Base-by-base conservation (phyloP, 345 rosid species). In the Turritis glabra region DNA sequence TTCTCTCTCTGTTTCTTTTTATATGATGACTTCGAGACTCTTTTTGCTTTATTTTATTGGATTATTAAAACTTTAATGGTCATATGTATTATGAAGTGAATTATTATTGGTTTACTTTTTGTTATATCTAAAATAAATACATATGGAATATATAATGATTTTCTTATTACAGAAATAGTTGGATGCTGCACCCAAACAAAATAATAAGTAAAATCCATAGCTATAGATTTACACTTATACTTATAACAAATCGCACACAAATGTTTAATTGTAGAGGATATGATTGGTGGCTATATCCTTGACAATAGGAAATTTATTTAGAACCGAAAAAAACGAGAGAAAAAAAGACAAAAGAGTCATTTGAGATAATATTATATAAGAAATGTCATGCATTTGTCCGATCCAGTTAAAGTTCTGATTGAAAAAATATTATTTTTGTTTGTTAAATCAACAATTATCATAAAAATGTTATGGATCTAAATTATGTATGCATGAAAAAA, bases 241-340 rank as follows among this genome's bases (percentile, higher is more conserved):
- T 41, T 54, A 54, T 48, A 30, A 6, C 57, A 37, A 48, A 29
- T 38, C 22, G 26, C 50, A 72, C 19, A 30, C 32, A 23, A 22
- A 44, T 23, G 21, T 25, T 30, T 33, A 27, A n/a, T 29, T 40
- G 70, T 46, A 55, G 23, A 21, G 3, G 14, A 75, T 59, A 51
- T 59, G 46, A 75, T 51, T 59, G 38, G 55, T 50, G 17, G 29
- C 37, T 59, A 25, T 51, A 32, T 47, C 67, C 53, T 38, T 35
- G 53, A 51, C 68, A 50, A 9, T 29, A 60, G 18, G 51, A 41
- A 22, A 61, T 32, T 32, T 19, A 1, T 12, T n/a, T 25, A 23
- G 0, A 52, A 51, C 19, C 40, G 5, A 21, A 25, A 27, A 14
- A 74, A 32, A 66, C 15, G 19, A 37, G 64, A 5, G 17, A 8